Conservation (phyloP, 83 land plant species). For the Thuja plicata region DNA sequence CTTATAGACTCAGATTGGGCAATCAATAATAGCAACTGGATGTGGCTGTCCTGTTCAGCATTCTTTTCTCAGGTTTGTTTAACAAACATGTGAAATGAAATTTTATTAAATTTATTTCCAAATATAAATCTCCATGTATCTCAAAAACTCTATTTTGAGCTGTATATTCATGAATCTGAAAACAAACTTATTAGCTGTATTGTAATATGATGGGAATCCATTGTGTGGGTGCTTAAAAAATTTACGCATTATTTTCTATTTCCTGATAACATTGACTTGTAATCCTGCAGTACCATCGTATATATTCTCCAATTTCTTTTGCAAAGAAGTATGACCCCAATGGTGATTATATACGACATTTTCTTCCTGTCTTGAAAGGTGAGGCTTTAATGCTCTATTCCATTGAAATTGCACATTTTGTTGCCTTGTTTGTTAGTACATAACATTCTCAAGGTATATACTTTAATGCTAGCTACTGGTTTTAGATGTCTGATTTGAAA, state of each 20-base stretch:
- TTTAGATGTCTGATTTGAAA: background rate
- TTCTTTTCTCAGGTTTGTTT: conserved; percentile 81
- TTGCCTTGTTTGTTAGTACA: background rate
- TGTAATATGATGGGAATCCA: background rate
- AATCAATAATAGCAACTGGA: conserved; percentile 93
- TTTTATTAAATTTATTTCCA: background rate
- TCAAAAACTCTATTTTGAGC: too few relatives aligned
- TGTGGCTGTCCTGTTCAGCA: conserved; percentile 96
- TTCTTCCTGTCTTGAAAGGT: conserved; percentile 93
- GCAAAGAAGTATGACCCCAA: conserved; percentile 91
- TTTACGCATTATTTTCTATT: background rate
- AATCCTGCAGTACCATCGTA: conserved; percentile 73
- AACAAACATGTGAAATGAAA: background rate
- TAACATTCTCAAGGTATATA: background rate
- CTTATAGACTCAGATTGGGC: conserved; percentile 95
- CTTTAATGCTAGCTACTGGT: background rate
- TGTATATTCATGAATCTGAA: background rate
- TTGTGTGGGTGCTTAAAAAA: background rate
- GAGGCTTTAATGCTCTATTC: background rate
- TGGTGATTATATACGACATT: conserved; percentile 76
- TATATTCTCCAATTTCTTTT: conserved; percentile 90
- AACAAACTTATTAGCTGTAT: background rate
- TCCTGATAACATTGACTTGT: background rate
- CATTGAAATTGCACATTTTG: background rate
- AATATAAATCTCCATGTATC: background rate